Percentiles rank a stretch among this genome's conserved stretches.
Conservation (phyloP, 441 rosid genomes). For the Adansonia gregorii region DNA sequence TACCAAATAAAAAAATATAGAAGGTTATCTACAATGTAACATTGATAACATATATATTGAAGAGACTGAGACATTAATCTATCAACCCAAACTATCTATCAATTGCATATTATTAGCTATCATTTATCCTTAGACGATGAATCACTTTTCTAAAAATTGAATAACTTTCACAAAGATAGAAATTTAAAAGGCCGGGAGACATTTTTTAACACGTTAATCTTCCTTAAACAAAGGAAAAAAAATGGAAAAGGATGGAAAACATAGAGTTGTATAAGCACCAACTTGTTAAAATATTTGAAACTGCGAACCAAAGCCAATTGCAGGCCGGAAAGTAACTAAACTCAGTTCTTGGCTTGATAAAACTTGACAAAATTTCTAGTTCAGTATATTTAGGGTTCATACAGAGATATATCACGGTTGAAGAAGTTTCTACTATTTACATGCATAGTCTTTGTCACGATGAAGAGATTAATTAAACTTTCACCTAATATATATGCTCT, state of each 20-base stretch:
- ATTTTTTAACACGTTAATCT: neutral
- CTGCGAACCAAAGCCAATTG: neutral
- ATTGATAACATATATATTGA: neutral
- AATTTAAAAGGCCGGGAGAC: neutral
- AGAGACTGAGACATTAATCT: neutral
- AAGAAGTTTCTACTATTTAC: neutral
- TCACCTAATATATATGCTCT: neutral
- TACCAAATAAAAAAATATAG: neutral
- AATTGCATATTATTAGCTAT: neutral
- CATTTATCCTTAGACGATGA: neutral
- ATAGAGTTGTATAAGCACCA: neutral
- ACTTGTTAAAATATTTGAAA: neutral
- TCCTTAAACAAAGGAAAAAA: neutral
- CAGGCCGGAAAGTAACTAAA: neutral
- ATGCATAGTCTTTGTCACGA: neutral
- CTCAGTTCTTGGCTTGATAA: neutral
- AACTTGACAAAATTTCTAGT: neutral
- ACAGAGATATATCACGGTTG: neutral
- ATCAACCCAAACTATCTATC: neutral
- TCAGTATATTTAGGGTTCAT: neutral
- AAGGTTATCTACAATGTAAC: no score
- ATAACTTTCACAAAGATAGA: constrained; percentile 4
- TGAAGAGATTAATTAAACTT: neutral
- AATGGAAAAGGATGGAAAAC: neutral
- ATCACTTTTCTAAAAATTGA: neutral